Base-by-base conservation (phyloP, 2,329 filamentous ascomycete genomes). In the Xylariaceae sp. region DNA sequence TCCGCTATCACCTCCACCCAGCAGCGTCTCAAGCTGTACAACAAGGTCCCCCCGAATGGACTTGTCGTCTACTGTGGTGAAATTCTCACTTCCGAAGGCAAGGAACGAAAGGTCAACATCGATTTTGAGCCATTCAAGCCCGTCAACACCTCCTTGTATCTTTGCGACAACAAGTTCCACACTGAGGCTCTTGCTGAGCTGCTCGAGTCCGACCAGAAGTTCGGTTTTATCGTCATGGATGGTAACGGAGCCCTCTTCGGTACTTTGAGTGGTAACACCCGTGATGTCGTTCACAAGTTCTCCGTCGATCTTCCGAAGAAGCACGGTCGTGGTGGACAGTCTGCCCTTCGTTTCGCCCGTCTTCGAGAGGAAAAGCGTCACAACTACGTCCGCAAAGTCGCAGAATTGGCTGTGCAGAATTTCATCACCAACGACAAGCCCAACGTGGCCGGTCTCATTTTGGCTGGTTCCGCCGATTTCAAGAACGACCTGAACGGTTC, bases 101-200 rank as follows among this genome's bases (percentile, higher is more conserved):
- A 99, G 79, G 94, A 99, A 80, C 85, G 94, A 73, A 99, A 97
- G 83, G 95, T 99, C 81, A 99, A 99, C 78, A 99, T 99, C 75
- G 95, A 99, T 75, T 99, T 99, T 75, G 94, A 99, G 79, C 94
- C 94, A 37, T 99, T 99, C 84, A 99, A 99, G 83, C 94, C 94
- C 62, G 99, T 99, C 86, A 99, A 99, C 78, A 99, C 94, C 41
- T 99, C 95, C 50, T 85, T 99, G 51, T 99, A 99, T 76, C 90
- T 99, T 62, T 99, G 94, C 80, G 94, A 99, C 86, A 99, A 99
- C 83, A 99, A 99, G 74, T 99, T 99, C 78, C 94, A 99, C 75
- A 99, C 94, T 59, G 94, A 99, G 78, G 93, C 94, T 15, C 81
- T 99, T 67, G 94, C 92, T 66, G 94, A 99, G 80, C 85, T 99